These are phyloP conservation scores for Millerozyma miso DNA, from an alignment of 805 yeast species.

Conservation along the genomic window DNA sequence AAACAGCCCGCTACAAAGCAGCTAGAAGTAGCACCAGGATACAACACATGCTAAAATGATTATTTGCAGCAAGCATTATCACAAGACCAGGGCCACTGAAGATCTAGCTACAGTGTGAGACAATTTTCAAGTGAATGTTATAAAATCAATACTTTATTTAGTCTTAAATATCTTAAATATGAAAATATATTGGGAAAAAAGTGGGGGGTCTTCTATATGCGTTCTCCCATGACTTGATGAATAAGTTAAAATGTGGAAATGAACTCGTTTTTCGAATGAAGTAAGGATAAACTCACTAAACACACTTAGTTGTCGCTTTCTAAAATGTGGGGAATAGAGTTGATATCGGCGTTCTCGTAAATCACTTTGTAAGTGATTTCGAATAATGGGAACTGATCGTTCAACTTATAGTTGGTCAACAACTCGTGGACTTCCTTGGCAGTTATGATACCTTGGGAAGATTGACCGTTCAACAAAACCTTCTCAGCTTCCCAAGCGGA, in stretches of 20 bases:
- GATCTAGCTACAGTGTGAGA: too few relatives aligned
- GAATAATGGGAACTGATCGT: conserved; percentile 40
- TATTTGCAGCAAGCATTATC: too few relatives aligned
- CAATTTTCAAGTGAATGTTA: too few relatives aligned
- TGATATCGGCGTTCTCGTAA: conserved; percentile 37
- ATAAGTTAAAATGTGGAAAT: background rate
- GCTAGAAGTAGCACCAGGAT: too few relatives aligned
- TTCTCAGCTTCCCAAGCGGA: conserved; percentile 41
- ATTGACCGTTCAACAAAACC: conserved; percentile 42
- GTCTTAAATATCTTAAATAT: too few relatives aligned
- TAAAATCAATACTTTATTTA: background rate
- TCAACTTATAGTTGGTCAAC: conserved; percentile 30
- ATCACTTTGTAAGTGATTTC: conserved; percentile 44
- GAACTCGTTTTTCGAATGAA: background rate
- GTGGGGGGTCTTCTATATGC: background rate
- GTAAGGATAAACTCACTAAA: background rate
- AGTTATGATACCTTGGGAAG: conserved; percentile 44
- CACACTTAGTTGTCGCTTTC: conserved; percentile 14
- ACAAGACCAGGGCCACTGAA: too few relatives aligned
- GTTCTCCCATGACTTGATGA: background rate
- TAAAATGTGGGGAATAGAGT: conserved; percentile 39
- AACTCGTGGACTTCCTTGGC: conserved; percentile 46
- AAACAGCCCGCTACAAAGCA: too few relatives aligned
- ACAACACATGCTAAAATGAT: too few relatives aligned
- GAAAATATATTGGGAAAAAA: background rate